Base-by-base conservation (phyloP, 176 grass and related monocot genomes). In the Tuctoria greenei region DNA sequence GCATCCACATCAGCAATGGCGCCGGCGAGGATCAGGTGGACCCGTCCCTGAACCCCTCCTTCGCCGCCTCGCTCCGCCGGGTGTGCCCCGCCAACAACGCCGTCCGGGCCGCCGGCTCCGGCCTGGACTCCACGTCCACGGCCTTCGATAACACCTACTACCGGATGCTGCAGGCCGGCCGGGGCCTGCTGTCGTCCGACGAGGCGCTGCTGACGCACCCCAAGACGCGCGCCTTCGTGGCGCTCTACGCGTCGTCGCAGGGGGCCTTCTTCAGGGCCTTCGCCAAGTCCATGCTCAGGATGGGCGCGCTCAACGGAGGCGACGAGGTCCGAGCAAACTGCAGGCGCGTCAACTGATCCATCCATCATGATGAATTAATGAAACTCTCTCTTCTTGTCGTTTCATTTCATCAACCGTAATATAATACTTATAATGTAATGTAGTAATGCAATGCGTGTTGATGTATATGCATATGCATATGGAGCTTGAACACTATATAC, bases 71-170 rank as follows among this genome's bases (percentile, higher is more conserved):
- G 12, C 82, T 93, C 17, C 80, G 81, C 81, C 79, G 84, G 20
- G 65, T 81, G 0, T 93, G 95, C 79, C 95, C 88, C 6, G 86
- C 71, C 21, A 84, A 93, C 75, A 97, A 97, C 88, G 87, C 79
- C 45, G 82, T 27, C 12, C 67, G 43, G 50, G 69, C 17, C 24
- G 88, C 95, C 23, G 95, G 95, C 26, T 65, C 86, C 5, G 61
- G 57, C n/a, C 82, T 97, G 37, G 94, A 97, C 72, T 10, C 91
- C 16, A 88, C 95, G 35, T 75, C 75, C 21, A 44, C 70, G 6
- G 72, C 79, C 52, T 97, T 97, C 26, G 95, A 97, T 81, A 97
- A 97, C 78, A 57, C 67, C 58, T 97, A 97, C 72, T 97, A 82
- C 88, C 90, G 84, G 84, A 84, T 88, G 81, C 86, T 97, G 4